Conservation (phyloP, 148 eudicot species). For the Camellia japonica region DNA sequence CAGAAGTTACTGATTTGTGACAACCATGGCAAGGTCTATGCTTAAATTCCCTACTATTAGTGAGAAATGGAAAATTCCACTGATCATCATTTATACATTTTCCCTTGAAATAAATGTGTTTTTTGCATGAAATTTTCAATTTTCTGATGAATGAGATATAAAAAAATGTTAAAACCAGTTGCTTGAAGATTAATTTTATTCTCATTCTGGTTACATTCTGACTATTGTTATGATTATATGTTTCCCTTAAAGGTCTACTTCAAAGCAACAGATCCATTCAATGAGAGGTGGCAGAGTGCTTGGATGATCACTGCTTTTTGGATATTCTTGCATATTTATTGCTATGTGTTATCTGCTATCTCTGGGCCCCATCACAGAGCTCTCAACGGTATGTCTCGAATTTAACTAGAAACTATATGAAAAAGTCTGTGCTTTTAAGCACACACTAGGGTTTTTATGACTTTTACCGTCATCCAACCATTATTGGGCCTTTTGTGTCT, state of each 20-base stretch:
- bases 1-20: neutral
- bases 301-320: slow-evolving; percentile 98
- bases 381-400: slow-evolving; percentile 64
- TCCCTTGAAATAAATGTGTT: neutral
- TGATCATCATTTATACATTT: neutral
- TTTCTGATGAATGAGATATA: neutral
- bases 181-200: neutral
- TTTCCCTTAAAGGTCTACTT: slow-evolving; percentile 69
- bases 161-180: neutral
- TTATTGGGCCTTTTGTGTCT: neutral
- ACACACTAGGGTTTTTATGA: neutral
- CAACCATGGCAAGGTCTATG: no score
- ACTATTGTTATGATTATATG: neutral
- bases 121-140: neutral
- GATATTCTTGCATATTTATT: slow-evolving; percentile 72
- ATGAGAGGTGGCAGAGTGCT: slow-evolving; percentile 95
- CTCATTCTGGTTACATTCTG: no score
- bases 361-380: slow-evolving; percentile 97
- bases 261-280: slow-evolving; percentile 96
- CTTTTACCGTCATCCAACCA: neutral
- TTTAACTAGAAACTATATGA: neutral
- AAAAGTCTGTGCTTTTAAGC: neutral
- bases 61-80: no score
- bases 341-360: slow-evolving; percentile 84
- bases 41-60: neutral